A percentile compares a stretch with the other conserved stretches of the same genome.
Evolutionary conservation across 108 stramenopile species (phyloP).

Genomic region (Nannochloropsis salina): DNA sequence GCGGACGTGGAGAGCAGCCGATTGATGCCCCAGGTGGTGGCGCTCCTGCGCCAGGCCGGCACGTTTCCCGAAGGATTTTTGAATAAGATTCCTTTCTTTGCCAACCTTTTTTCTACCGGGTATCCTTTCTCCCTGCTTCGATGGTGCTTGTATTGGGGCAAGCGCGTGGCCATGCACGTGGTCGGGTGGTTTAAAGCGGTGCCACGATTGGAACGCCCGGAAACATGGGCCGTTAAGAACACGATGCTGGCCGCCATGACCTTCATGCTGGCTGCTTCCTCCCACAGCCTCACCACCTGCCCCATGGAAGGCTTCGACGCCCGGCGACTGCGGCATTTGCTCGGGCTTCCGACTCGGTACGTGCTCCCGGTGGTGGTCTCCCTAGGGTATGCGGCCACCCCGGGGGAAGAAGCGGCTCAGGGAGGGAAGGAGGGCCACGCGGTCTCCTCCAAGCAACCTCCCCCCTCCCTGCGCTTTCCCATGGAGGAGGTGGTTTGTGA

Average conservation of each 20-base stretch:
- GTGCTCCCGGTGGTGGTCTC: conserved; percentile 45
- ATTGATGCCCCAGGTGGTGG: background rate
- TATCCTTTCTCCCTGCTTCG: conserved; percentile 59
- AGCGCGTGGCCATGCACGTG: conserved; percentile 39
- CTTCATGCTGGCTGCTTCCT: conserved; percentile 71
- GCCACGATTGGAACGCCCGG: conserved; percentile 65
- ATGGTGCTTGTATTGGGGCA: conserved; percentile 49
- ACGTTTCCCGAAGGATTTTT: conserved; percentile 28
- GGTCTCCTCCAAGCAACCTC: background rate
- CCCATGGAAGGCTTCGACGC: conserved; percentile 79
- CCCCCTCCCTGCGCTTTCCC: background rate
- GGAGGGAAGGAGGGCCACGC: background rate
- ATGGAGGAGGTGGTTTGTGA: conserved; percentile 13
- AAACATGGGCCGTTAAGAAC: conserved; percentile 81
- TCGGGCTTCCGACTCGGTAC: conserved; percentile 41
- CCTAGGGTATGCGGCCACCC: conserved; percentile 39
- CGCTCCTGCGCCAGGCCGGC: conserved; percentile 22
- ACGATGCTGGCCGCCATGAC: conserved; percentile 82
- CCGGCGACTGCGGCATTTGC: conserved; percentile 31
- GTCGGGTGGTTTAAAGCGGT: conserved; percentile 48
- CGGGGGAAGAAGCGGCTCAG: background rate
- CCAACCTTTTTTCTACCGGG: conserved; percentile 39
- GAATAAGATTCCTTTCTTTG: conserved; percentile 30
- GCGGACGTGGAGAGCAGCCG: conserved; percentile 64
- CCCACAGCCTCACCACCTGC: conserved; percentile 69